Evolutionary conservation across 2,329 filamentous ascomycete species (phyloP), one percentile per base, ranked within the genome.

Genomic region (Fusarium sarcochroum): DNA sequence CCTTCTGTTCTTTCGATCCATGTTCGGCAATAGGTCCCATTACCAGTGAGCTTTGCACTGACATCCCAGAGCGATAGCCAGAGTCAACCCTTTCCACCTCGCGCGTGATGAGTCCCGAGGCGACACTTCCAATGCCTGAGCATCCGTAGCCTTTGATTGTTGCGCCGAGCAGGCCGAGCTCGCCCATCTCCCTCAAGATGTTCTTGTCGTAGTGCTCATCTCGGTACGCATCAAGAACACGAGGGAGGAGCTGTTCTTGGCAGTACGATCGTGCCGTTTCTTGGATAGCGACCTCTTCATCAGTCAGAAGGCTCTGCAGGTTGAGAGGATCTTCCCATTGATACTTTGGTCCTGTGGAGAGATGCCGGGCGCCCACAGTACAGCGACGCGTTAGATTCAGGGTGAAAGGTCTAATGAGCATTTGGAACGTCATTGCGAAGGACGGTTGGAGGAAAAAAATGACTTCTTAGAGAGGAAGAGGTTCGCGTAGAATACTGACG

Each of bases 181-280:
- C 92, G 50, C 94, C 94, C 94, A 97, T 97, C 81, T 97, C 94
- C 77, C 90, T 86, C 21, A 97, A 85, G 61, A 97, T 97, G 73
- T 90, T 90, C 73, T 87, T 86, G 79, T 97, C 93, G 80, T 93
- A 97, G 76, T 93, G 78, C 80, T 97, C 93, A 77, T 94, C 90
- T 69, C 94, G 78, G 68, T 94, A 96, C 63, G 92, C 91, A 80
- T 94, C 91, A 62, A 97, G 85, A 46, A 98, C 91, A 68, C 94
- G 86, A 49, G 95, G 95, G 38, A 92, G 83, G 82, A 98, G 84
- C 56, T 88, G 87, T 78, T 98, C 94, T 79, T 98, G 95, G 77
- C 94, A 98, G 77, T 98, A 98, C 59, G 92, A 88, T 88, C 96
- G 92, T 25, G 94, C 94, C 7, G 93, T 97, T 74, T 97, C 93